phyloP scores from a whole-genome alignment of 2,329 filamentous ascomycete species.

The Diaporthe amygdali region DNA sequence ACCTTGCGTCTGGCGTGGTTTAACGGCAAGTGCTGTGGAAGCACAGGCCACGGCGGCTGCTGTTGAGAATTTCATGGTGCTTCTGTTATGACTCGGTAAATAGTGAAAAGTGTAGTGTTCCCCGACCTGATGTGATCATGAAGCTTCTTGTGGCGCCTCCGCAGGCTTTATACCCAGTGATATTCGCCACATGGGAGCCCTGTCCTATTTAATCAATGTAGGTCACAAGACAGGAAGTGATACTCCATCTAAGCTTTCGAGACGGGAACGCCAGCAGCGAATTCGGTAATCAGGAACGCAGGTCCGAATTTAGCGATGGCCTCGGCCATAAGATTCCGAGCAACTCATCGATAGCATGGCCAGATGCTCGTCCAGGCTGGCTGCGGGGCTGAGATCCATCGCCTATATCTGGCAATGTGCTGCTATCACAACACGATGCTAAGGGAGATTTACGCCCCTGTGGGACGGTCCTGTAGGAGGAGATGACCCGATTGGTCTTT shows the following conservation, averaged over 20 bases:
- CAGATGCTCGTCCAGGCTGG: not conserved
- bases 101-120: not conserved
- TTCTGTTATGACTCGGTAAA: not conserved
- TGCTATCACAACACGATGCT: not conserved
- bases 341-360: not conserved
- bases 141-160: not conserved
- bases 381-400: not conserved
- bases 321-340: constrained; percentile 38
- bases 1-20: constrained; percentile 34
- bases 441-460: not conserved
- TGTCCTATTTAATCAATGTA: not conserved
- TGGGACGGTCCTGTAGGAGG: not conserved
- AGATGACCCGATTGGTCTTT: not conserved
- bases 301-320: constrained; percentile 34
- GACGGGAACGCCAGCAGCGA: constrained; percentile 13
- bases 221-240: not conserved
- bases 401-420: not conserved
- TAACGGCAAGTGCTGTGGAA: constrained; percentile 38
- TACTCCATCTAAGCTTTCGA: not conserved
- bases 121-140: not conserved
- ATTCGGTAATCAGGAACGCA: constrained; percentile 40
- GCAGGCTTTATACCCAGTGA: not conserved
- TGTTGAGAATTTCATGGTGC: constrained; percentile 42
- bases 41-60: constrained; percentile 42
- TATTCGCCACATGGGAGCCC: not conserved